These are phyloP conservation scores for Danielia oregonensis DNA, from an alignment of 805 yeast genomes.

Conservation along the genomic window DNA sequence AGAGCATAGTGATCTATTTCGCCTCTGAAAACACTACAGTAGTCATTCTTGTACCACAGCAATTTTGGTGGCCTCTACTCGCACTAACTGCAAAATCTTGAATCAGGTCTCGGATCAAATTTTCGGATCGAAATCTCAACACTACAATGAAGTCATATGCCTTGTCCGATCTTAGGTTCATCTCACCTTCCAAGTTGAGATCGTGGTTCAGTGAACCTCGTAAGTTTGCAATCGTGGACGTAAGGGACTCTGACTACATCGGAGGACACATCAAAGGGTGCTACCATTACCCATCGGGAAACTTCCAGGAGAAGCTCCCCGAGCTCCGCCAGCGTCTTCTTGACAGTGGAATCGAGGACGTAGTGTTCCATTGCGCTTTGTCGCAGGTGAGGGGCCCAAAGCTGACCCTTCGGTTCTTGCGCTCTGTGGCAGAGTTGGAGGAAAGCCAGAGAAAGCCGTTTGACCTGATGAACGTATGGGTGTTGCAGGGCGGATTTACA, in stretches of 20 bases:
- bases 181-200: conserved; percentile 43
- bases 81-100: no score
- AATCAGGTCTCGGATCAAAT: no score
- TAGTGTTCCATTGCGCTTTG: conserved; percentile 87
- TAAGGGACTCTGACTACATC: conserved; percentile 74
- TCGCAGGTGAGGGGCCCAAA: conserved; percentile 93
- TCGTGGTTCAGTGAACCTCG: conserved; percentile 46
- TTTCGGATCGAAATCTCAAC: no score
- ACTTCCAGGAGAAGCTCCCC: conserved; percentile 37
- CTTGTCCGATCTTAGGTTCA: conserved; percentile 41
- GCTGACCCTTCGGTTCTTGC: conserved; percentile 62
- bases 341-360: conserved; percentile 37
- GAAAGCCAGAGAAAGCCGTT: conserved; percentile 19
- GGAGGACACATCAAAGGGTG: conserved; percentile 72
- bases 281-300: conserved; percentile 51
- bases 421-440: conserved; percentile 38
- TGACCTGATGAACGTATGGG: conserved; percentile 52
- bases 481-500: conserved; percentile 80
- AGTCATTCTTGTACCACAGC: no score
- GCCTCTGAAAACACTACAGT: no score
- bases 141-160: conserved; percentile 11
- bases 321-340: conserved; percentile 32
- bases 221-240: conserved; percentile 65
- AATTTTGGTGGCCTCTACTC: no score
- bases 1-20: no score